These are phyloP conservation scores for Metroxylon sagu DNA, from an alignment of 176 grass and related monocot genomes.

Conservation along the genomic window DNA sequence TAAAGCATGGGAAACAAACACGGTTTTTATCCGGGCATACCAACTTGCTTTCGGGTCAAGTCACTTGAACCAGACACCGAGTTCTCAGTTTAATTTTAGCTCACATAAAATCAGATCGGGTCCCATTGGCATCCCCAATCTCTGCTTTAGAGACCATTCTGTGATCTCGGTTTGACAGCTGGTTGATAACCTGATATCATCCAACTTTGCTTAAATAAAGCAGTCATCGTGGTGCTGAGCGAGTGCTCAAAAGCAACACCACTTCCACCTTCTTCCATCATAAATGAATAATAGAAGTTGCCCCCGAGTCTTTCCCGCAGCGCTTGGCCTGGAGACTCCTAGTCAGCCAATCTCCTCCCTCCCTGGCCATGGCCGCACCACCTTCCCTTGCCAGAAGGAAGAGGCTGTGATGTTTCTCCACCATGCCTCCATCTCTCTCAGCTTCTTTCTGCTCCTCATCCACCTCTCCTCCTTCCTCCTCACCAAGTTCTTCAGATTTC, in stretches of 20 bases:
- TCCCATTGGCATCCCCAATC: slow-evolving; percentile 12
- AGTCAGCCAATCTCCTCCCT: slow-evolving; percentile 3
- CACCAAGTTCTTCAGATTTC: slow-evolving; percentile 45
- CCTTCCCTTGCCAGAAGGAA: background rate
- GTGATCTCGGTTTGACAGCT: background rate
- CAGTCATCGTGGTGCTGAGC: background rate
- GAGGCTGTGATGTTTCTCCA: slow-evolving; percentile 28
- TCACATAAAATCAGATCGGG: slow-evolving; percentile 8
- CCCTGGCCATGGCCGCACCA: slow-evolving; percentile 38
- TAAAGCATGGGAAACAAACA: no score
- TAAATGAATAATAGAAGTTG: slow-evolving; percentile 27
- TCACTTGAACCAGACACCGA: slow-evolving; percentile 30
- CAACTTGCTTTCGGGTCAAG: slow-evolving; percentile 41
- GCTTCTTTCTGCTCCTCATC: slow-evolving; percentile 35
- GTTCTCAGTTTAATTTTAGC: slow-evolving; percentile 1
- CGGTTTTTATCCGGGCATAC: slow-evolving; percentile 22
- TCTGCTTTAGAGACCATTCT: slow-evolving; percentile 19
- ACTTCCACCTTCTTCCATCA: slow-evolving; percentile 6
- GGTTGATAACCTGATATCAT: background rate
- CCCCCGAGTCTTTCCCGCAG: background rate
- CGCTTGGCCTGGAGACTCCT: background rate
- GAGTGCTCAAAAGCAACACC: slow-evolving; percentile 18
- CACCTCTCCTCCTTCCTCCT: slow-evolving; percentile 61
- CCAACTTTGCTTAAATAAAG: slow-evolving; percentile 28
- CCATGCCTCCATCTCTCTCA: slow-evolving; percentile 29